These are phyloP conservation scores for Trichocomaceae sp. DNA, from an alignment of 2,329 filamentous ascomycete genomes.

Conservation along the genomic window DNA sequence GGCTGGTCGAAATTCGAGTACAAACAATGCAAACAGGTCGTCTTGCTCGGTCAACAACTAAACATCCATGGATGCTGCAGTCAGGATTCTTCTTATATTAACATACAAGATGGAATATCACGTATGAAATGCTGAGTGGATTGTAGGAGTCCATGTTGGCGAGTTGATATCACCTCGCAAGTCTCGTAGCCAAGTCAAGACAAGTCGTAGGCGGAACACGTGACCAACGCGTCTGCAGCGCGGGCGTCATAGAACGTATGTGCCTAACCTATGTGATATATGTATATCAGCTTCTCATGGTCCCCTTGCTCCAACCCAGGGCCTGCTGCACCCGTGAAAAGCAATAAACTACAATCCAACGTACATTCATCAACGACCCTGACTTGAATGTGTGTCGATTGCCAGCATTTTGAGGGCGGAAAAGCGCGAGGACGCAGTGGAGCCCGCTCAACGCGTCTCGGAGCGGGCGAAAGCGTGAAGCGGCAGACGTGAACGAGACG, in stretches of 20 bases:
- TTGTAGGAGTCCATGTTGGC: background rate
- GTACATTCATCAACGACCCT: background rate
- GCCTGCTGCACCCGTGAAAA: background rate
- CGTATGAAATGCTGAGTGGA: background rate
- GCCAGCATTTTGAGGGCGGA: background rate
- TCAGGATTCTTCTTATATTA: too few species aligned
- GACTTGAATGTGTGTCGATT: background rate
- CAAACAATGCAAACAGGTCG: background rate
- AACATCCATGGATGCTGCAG: background rate
- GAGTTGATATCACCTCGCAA: too few species aligned
- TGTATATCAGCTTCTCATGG: background rate
- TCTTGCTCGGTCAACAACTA: background rate
- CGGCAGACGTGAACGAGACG: slow-evolving; percentile 9
- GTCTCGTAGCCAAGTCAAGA: background rate
- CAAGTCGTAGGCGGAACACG: background rate
- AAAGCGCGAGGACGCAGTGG: slow-evolving; percentile 13
- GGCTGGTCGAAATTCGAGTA: background rate
- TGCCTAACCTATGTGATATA: too few species aligned
- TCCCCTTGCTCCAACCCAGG: background rate
- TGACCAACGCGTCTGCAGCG: background rate
- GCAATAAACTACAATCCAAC: background rate
- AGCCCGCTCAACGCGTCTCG: slow-evolving; percentile 14
- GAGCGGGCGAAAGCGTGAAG: slow-evolving; percentile 15
- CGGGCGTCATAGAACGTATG: background rate
- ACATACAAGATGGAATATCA: background rate